Conservation (phyloP, 2,329 filamentous ascomycete species). For the Daldinia sp. region DNA sequence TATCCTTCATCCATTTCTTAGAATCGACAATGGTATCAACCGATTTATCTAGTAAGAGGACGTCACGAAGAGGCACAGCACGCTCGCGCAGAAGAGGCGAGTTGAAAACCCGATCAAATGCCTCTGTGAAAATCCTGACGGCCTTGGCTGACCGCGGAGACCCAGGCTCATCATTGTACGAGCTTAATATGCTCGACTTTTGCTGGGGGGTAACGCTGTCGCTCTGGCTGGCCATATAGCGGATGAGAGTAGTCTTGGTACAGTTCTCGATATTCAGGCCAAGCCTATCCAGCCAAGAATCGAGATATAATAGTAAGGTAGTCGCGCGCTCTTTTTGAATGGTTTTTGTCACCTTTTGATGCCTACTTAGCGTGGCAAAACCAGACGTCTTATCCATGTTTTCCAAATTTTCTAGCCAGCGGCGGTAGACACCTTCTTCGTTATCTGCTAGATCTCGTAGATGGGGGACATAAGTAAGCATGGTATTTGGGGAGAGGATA, state of each 20-base stretch:
- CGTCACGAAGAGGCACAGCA: conserved; percentile 63
- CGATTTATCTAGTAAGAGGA: conserved; percentile 65
- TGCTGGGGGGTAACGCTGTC: conserved; percentile 66
- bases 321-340: conserved; percentile 65
- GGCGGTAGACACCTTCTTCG: conserved; percentile 67
- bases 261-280: conserved; percentile 60
- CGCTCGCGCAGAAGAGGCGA: conserved; percentile 52
- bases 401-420: conserved; percentile 69
- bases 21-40: conserved; percentile 66
- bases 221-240: conserved; percentile 63
- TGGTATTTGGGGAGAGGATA: conserved; percentile 69
- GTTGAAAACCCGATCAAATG: conserved; percentile 68
- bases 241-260: conserved; percentile 65
- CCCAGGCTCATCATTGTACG: conserved; percentile 58
- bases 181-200: conserved; percentile 64
- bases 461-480: conserved; percentile 71
- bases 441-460: conserved; percentile 67
- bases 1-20: conserved; percentile 65
- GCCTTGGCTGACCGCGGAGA: conserved; percentile 59
- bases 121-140: conserved; percentile 66
- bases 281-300: conserved; percentile 65
- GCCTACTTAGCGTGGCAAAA: conserved; percentile 65
- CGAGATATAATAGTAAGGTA: conserved; percentile 65
- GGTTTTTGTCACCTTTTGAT: conserved; percentile 63
- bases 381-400: conserved; percentile 69